A percentile compares a stretch with the other conserved stretches of the same genome.
Evolutionary conservation across 768 basidiomycete species (phyloP).

Genomic region (Suillus alpinus): DNA sequence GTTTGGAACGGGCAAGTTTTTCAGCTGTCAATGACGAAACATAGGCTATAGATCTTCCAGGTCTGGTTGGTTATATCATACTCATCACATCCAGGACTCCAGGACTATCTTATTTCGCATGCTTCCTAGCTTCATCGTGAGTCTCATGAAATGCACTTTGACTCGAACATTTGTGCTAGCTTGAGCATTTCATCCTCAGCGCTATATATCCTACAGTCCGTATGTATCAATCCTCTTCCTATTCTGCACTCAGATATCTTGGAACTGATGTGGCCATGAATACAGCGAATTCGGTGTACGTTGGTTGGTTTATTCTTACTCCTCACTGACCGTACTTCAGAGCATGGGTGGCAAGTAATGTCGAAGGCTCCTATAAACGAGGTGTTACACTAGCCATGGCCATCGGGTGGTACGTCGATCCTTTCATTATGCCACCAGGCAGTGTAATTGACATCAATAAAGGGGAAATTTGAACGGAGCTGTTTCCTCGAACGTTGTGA

Average conservation of each 20-base stretch:
- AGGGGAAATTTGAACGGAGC: slow-evolving; percentile 69
- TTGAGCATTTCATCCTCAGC: slow-evolving; percentile 13
- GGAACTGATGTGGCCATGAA: not conserved
- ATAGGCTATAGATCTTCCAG: slow-evolving; percentile 15
- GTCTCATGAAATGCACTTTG: slow-evolving; percentile 21
- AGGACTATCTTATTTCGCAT: slow-evolving; percentile 70
- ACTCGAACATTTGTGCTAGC: not conserved
- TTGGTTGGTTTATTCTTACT: slow-evolving; percentile 7
- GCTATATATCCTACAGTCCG: slow-evolving; percentile 49
- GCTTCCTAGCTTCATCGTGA: slow-evolving; percentile 68
- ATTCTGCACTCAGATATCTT: not conserved
- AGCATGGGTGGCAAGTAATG: slow-evolving; percentile 65
- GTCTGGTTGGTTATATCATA: slow-evolving; percentile 63
- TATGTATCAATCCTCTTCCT: slow-evolving; percentile 22
- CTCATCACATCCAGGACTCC: slow-evolving; percentile 57
- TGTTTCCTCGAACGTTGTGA: slow-evolving; percentile 61
- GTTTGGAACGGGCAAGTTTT: slow-evolving; percentile 29
- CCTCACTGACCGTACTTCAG: not conserved
- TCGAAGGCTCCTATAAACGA: slow-evolving; percentile 74
- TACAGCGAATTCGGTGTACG: slow-evolving; percentile 52
- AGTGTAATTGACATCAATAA: not conserved
- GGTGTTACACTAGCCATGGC: slow-evolving; percentile 68
- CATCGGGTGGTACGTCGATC: slow-evolving; percentile 46
- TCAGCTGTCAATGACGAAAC: not conserved
- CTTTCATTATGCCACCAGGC: slow-evolving; percentile 16